Conservation (phyloP, 176 grass and related monocot species). For the Zea luxurians region DNA sequence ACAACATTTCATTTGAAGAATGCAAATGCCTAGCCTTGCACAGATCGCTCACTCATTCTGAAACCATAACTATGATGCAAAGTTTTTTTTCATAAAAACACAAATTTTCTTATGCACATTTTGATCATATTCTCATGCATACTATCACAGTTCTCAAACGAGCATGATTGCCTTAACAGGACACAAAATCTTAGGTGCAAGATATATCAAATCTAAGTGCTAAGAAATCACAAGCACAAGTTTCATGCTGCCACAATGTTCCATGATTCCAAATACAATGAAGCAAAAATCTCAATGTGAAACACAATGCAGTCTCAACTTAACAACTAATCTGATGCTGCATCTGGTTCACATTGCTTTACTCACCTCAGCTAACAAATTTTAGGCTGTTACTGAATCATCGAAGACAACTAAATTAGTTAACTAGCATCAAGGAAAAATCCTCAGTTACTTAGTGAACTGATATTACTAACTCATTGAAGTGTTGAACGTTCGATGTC, state of each 20-base stretch:
- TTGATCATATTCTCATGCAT: neutral
- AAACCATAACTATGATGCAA: neutral
- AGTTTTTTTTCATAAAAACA: neutral
- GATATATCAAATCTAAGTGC: neutral
- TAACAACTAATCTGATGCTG: conserved; percentile 6
- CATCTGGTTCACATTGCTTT: neutral
- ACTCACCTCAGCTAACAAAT: neutral
- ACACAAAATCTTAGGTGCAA: neutral
- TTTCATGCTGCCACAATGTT: neutral
- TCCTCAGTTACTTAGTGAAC: neutral
- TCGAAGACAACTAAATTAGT: neutral
- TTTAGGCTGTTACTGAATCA: neutral
- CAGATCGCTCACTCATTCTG: neutral
- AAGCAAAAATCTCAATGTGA: neutral
- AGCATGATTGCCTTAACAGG: neutral
- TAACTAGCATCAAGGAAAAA: neutral
- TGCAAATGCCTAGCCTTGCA: neutral
- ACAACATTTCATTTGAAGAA: neutral
- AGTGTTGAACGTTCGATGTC: neutral
- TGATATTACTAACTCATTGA: neutral
- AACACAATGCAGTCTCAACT: neutral
- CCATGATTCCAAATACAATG: neutral
- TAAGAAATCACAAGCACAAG: neutral
- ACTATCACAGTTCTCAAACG: neutral
- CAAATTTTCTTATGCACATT: neutral